A percentile compares a stretch with the other conserved stretches of the same genome.
phyloP scores from a whole-genome alignment of 805 yeast genomes.

The Candida coleopterorum region DNA sequence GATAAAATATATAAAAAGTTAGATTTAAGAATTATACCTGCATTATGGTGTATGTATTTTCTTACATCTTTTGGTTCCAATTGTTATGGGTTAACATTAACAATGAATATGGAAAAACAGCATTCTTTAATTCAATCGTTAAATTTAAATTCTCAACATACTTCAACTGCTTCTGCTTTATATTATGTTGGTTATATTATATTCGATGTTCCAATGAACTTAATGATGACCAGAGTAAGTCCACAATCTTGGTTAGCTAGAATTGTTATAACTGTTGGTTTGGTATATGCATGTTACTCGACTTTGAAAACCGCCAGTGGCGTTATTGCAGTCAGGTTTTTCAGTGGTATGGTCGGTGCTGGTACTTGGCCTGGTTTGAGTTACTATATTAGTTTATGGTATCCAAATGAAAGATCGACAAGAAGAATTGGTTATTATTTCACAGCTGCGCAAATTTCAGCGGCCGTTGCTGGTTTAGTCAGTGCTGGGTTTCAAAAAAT shows the following conservation, averaged over 20 bases:
- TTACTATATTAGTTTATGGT: slow-evolving; percentile 79
- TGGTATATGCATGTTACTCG: slow-evolving; percentile 71
- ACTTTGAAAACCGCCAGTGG: slow-evolving; percentile 55
- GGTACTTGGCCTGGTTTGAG: slow-evolving; percentile 92
- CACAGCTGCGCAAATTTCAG: slow-evolving; percentile 89
- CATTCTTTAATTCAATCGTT: slow-evolving; percentile 59
- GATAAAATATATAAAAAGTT: slow-evolving; percentile 57
- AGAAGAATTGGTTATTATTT: slow-evolving; percentile 82
- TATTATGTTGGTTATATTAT: slow-evolving; percentile 79
- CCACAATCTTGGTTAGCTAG: slow-evolving; percentile 85
- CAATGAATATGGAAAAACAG: slow-evolving; percentile 63
- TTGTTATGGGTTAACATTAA: slow-evolving; percentile 73
- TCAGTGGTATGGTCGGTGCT: slow-evolving; percentile 75
- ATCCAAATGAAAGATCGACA: slow-evolving; percentile 73
- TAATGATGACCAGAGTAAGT: slow-evolving; percentile 74
- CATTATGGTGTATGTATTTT: slow-evolving; percentile 75
- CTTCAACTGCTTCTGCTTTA: slow-evolving; percentile 72
- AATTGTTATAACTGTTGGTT: slow-evolving; percentile 70
- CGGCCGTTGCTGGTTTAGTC: slow-evolving; percentile 84
- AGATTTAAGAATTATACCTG: slow-evolving; percentile 73
- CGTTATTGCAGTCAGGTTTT: slow-evolving; percentile 63
- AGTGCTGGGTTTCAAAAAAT: slow-evolving; percentile 85
- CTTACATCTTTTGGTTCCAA: slow-evolving; percentile 73
- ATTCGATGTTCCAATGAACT: slow-evolving; percentile 85
- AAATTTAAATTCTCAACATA: slow-evolving; percentile 48